phyloP scores from a whole-genome alignment of 257 asterid species.

The Echium plantagineum region DNA sequence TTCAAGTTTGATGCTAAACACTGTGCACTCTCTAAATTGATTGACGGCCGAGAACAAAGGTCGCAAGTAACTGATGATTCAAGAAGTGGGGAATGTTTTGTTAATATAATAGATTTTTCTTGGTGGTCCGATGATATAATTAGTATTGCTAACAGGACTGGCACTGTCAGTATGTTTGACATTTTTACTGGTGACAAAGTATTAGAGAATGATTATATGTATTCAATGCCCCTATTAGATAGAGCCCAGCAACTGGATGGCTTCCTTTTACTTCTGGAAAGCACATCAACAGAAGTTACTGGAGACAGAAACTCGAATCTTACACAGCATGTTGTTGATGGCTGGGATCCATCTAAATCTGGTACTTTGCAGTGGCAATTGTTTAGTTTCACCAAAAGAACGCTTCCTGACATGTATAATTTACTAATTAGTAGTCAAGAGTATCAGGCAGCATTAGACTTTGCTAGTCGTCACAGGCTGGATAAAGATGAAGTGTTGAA shows the following conservation, averaged over 20 bases:
- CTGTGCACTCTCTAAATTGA: constrained; percentile 31
- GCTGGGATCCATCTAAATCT: constrained; percentile 27
- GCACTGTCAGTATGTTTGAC: constrained; percentile 53
- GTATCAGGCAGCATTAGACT: constrained; percentile 66
- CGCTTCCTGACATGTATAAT: constrained; percentile 67
- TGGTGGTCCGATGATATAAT: constrained; percentile 89
- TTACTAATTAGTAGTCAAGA: constrained; percentile 42
- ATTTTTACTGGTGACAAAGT: constrained; percentile 29
- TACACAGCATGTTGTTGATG: constrained; percentile 26
- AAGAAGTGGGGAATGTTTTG: constrained; percentile 21
- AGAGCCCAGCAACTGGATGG: constrained; percentile 56
- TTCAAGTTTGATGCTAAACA: constrained; percentile 57
- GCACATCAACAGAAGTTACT: constrained; percentile 30
- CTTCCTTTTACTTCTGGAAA: constrained; percentile 60
- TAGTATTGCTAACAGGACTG: constrained; percentile 50
- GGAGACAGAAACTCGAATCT: constrained; percentile 17
- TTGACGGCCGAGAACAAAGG: constrained; percentile 23
- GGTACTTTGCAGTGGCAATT: constrained; percentile 59
- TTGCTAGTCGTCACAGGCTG: constrained; percentile 71
- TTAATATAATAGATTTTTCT: constrained; percentile 57
- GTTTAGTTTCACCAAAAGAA: constrained; percentile 54
- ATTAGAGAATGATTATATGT: constrained; percentile 37
- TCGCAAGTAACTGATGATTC: constrained; percentile 20
- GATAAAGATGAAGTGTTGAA: constrained; percentile 83
- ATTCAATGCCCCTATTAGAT: constrained; percentile 63